Evolutionary conservation across 2,329 filamentous ascomycete species (phyloP).

Genomic region (Calonectria montana): DNA sequence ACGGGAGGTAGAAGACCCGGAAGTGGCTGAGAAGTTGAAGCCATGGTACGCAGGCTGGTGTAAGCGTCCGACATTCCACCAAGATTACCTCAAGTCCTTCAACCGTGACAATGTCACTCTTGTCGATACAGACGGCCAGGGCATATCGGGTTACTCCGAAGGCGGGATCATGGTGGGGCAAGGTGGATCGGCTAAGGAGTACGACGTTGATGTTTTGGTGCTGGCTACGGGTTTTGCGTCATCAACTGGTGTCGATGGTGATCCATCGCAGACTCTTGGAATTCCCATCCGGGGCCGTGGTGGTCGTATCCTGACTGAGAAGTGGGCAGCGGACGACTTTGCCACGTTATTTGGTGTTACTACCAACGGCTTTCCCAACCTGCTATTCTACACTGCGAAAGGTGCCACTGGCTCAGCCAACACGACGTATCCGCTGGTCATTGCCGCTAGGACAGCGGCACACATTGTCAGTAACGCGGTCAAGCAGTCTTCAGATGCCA

Average conservation of each 20-base stretch:
- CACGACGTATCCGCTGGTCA: background rate
- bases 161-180: background rate
- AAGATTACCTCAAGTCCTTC: background rate
- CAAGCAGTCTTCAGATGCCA: background rate
- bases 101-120: background rate
- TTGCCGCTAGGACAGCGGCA: background rate
- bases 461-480: background rate
- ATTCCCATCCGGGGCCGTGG: background rate
- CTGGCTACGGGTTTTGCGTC: background rate
- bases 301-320: background rate
- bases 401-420: background rate
- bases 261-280: background rate
- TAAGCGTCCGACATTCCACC: background rate
- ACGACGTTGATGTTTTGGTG: background rate
- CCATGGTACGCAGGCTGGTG: background rate
- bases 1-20: background rate
- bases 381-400: background rate
- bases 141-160: background rate
- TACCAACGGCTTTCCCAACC: background rate
- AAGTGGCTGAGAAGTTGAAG: background rate
- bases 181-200: background rate
- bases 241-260: background rate
- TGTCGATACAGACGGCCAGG: background rate
- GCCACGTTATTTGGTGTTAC: background rate
- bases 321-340: background rate